Base-by-base conservation (phyloP, 1,284 basidiomycete species). In the Jaminaea rosea region DNA sequence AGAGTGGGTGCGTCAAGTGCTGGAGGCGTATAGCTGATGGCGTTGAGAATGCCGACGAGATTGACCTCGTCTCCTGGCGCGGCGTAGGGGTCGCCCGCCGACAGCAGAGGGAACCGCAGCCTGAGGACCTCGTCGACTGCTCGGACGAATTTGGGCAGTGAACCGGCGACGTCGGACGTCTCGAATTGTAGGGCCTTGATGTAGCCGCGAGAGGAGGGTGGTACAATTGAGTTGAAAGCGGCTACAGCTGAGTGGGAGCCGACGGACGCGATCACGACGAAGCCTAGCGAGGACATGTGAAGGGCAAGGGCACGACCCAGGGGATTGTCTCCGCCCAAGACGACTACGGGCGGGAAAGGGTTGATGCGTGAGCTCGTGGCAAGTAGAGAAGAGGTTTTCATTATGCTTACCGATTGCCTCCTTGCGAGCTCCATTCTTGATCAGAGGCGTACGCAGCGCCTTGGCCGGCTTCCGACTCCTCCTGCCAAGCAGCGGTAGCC, bases 11-110 rank as follows among this genome's bases (percentile, higher is more conserved):
- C 31, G 10, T 55, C 58, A 15, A 60, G 58, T 26, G 55, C 51
- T n/a, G 58, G 56, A 4, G 60, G 51, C 17, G 59, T 51, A 28
- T 57, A 72, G 55, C 62, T 64, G 32, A 65, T 60, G 15, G 65
- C 61, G 27, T 72, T 72, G 36, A 73, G 52, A 3, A 71, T 50
- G 29, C 66, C 71, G 6, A 64, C 44, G 41, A 72, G 54, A 27
- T 52, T 59, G 45, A 69, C 55, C 31, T 62, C 59, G 26, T 65
- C 62, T 26, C 69, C 71, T 1, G 69, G 64, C 13, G 59, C 53
- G 1, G 69, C 63, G 36, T 67, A 73, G n/a, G 71, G 71, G 36
- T 73, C 71, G 4, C 71, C 71, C 3, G 69, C 65, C 34, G 58
- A 60, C 21, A 61, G 63, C 11, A 70, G 59, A 19, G 71, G 71